Conservation (phyloP, 768 basidiomycete species). For the Lactarius psammicola region DNA sequence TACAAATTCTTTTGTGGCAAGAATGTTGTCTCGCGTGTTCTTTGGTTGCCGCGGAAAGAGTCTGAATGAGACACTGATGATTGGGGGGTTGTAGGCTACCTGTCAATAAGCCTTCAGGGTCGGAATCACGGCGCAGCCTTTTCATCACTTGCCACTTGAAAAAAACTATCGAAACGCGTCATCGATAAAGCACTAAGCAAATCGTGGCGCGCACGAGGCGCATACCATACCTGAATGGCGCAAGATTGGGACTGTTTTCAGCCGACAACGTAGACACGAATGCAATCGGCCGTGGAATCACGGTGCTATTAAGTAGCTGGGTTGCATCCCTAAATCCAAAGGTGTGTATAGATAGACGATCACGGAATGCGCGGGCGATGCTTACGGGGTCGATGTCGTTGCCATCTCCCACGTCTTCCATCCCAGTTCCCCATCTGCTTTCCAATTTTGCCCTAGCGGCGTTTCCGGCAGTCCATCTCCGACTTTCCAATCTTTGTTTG, state of each 20-base stretch:
- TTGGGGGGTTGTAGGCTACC: slow-evolving; percentile 64
- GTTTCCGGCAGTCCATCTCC: slow-evolving; percentile 40
- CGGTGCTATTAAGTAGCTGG: slow-evolving; percentile 53
- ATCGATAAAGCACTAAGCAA: slow-evolving; percentile 37
- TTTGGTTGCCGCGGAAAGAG: slow-evolving; percentile 46
- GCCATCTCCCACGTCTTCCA: slow-evolving; percentile 44
- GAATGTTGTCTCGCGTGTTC: slow-evolving; percentile 66
- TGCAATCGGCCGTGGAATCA: slow-evolving; percentile 66
- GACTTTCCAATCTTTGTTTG: slow-evolving; percentile 45
- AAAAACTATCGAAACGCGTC: slow-evolving; percentile 28
- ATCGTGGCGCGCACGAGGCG: slow-evolving; percentile 15
- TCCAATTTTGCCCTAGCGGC: slow-evolving; percentile 34
- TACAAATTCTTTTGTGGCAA: slow-evolving; percentile 63
- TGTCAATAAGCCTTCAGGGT: slow-evolving; percentile 31
- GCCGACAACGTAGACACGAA: slow-evolving; percentile 60
- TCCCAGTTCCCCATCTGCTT: slow-evolving; percentile 37
- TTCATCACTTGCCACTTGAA: slow-evolving; percentile 25
- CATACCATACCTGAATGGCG: slow-evolving; percentile 56
- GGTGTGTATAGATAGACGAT: slow-evolving; percentile 24
- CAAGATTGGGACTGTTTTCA: slow-evolving; percentile 56
- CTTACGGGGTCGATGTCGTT: slow-evolving; percentile 22
- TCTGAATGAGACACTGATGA: slow-evolving; percentile 61
- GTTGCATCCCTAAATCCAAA: slow-evolving; percentile 39
- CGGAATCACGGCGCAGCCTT: slow-evolving; percentile 16
- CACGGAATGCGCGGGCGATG: slow-evolving; percentile 28